Conservation (phyloP, 352 stramenopile species). For the Pythium dissimile region DNA sequence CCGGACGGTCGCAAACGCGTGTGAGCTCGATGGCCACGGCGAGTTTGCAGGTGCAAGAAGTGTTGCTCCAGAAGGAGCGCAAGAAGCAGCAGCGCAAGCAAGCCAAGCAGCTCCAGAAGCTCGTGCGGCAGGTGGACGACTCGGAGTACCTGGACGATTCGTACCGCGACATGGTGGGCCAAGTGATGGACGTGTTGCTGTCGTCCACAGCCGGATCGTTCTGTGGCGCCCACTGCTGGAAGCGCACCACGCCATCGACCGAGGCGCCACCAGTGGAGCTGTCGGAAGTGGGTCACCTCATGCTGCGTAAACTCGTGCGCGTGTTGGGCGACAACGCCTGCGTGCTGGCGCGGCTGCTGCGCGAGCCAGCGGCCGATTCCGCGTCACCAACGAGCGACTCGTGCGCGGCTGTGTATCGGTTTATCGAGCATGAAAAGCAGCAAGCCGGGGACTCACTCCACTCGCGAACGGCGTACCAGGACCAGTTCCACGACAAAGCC, state of each 20-base stretch:
- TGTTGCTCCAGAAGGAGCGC: conserved; percentile 49
- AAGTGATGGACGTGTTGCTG: conserved; percentile 18
- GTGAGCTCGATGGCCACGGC: conserved; percentile 59
- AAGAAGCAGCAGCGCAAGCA: conserved; percentile 31
- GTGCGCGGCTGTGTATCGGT: conserved; percentile 9
- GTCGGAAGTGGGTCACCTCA: conserved; percentile 32
- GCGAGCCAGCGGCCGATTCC: background rate
- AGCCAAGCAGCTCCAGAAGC: conserved; percentile 33
- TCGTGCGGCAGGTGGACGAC: conserved; percentile 43
- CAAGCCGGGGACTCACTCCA: background rate
- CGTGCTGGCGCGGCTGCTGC: conserved; percentile 3
- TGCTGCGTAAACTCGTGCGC: conserved; percentile 47
- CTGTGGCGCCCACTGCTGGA: conserved; percentile 44
- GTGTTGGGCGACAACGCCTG: conserved; percentile 35
- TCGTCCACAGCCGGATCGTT: conserved; percentile 15
- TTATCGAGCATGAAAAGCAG: conserved; percentile 8
- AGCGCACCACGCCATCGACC: background rate
- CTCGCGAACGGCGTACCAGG: background rate
- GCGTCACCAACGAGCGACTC: background rate
- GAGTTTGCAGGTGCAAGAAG: conserved; percentile 56
- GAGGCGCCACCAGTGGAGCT: background rate
- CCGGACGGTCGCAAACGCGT: conserved; percentile 54
- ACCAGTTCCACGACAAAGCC: conserved; percentile 11
- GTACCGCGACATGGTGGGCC: conserved; percentile 36
- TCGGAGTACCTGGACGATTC: conserved; percentile 75